Conservation (phyloP, 495 filamentous ascomycete genomes). For the Collariella sp. region DNA sequence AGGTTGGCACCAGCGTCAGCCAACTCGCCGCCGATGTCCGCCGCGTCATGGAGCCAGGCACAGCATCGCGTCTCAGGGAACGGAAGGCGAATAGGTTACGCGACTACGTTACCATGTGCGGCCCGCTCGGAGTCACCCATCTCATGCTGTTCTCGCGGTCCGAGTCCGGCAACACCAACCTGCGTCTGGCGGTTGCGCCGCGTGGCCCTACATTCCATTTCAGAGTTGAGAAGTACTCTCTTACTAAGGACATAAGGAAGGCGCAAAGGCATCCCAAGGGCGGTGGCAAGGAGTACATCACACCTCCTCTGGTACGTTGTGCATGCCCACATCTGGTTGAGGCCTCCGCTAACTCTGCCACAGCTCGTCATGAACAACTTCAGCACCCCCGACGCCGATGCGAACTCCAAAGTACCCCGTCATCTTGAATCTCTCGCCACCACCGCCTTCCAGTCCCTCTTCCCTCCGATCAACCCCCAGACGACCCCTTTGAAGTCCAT, state of each 20-base stretch:
- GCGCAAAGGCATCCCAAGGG: conserved; percentile 72
- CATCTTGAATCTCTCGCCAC: conserved; percentile 91
- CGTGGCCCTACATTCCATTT: conserved; percentile 91
- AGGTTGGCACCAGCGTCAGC: conserved; percentile 83
- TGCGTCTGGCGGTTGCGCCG: conserved; percentile 82
- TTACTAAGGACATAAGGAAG: conserved; percentile 80
- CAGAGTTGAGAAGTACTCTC: conserved; percentile 89
- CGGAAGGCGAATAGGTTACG: conserved; percentile 79
- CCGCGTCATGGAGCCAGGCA: conserved; percentile 90
- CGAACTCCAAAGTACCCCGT: conserved; percentile 57
- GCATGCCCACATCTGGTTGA: background rate
- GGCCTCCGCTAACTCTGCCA: conserved; percentile 11
- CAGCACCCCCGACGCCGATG: conserved; percentile 55
- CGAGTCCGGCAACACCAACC: conserved; percentile 78
- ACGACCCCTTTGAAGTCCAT: conserved; percentile 80
- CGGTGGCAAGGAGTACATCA: conserved; percentile 72
- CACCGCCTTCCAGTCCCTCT: conserved; percentile 91
- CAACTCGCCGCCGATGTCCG: conserved; percentile 90
- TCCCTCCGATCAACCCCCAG: conserved; percentile 92
- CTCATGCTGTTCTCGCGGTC: conserved; percentile 92
- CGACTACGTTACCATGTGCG: conserved; percentile 94
- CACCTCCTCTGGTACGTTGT: conserved; percentile 59
- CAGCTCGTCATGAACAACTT: conserved; percentile 99
- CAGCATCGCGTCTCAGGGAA: conserved; percentile 79
- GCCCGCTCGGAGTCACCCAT: conserved; percentile 88